These are phyloP conservation scores for Claviceps digitariae DNA, from an alignment of 2,329 filamentous ascomycete species.

Conservation along the genomic window DNA sequence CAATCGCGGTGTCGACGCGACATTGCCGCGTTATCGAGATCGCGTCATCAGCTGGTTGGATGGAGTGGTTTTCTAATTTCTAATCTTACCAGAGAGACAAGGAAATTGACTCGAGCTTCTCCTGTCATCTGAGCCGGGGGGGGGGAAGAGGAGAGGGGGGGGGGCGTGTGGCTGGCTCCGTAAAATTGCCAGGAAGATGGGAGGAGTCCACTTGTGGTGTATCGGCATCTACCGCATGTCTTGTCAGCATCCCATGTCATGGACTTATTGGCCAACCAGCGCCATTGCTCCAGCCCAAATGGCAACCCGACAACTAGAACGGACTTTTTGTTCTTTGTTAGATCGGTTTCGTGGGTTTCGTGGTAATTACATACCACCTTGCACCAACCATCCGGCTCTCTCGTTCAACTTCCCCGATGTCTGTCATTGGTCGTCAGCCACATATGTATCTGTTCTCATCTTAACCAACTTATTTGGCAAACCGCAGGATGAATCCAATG, in stretches of 20 bases:
- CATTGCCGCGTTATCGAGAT: neutral
- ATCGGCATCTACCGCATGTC: neutral
- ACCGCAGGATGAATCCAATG: neutral
- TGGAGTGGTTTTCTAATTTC: neutral
- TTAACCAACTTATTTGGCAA: neutral
- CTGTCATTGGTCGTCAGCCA: neutral
- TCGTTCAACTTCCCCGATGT: neutral
- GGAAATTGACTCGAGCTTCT: neutral
- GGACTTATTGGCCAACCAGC: neutral
- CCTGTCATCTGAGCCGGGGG: neutral
- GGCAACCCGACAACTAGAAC: neutral
- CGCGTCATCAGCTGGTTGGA: neutral
- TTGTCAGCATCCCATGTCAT: neutral
- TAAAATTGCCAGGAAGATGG: slow-evolving; percentile 1
- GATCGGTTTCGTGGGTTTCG: neutral
- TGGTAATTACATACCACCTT: neutral
- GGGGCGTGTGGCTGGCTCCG: neutral
- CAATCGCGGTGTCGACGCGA: neutral
- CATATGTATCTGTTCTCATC: neutral
- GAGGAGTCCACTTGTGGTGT: neutral
- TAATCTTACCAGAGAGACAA: neutral
- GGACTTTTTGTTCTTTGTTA: neutral
- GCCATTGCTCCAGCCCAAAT: neutral
- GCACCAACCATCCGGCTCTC: neutral
- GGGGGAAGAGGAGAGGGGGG: too few relatives aligned